These are phyloP conservation scores for Geotrichum phurueaensis DNA, from an alignment of 1,139 yeast species.

Conservation along the genomic window DNA sequence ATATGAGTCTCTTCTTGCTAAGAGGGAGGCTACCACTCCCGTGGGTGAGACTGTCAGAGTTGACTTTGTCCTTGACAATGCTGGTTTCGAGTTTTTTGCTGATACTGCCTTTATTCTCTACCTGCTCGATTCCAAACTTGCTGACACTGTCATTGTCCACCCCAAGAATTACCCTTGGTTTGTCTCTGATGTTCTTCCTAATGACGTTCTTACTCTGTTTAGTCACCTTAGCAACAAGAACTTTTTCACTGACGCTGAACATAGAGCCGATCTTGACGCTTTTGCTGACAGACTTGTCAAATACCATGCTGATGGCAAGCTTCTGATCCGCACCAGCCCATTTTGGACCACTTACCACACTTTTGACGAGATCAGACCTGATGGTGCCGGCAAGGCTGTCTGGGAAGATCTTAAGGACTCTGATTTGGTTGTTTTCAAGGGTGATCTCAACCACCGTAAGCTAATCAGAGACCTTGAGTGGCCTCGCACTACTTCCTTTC, in stretches of 20 bases:
- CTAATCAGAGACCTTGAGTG: conserved; percentile 85
- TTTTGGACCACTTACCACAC: conserved; percentile 80
- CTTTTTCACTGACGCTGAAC: conserved; percentile 39
- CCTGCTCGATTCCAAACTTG: conserved; percentile 63
- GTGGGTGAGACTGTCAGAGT: conserved; percentile 41
- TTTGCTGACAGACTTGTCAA: conserved; percentile 48
- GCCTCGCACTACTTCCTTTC: conserved; percentile 75
- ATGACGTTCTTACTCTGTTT: conserved; percentile 62
- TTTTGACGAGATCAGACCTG: conserved; percentile 61
- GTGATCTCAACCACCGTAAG: conserved; percentile 93
- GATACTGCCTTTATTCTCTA: conserved; percentile 74
- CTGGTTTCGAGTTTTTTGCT: conserved; percentile 91
- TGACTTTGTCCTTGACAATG: conserved; percentile 86
- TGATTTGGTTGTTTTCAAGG: conserved; percentile 76
- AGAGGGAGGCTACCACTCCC: conserved; percentile 23
- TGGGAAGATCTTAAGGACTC: conserved; percentile 52
- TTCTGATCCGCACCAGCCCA: conserved; percentile 55
- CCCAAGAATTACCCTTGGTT: conserved; percentile 94
- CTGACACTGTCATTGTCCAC: conserved; percentile 64
- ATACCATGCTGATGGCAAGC: conserved; percentile 46
- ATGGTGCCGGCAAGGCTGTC: conserved; percentile 53
- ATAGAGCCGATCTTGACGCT: conserved; percentile 30
- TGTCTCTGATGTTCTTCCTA: conserved; percentile 89
- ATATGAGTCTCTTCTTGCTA: conserved; percentile 45
- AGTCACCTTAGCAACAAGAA: conserved; percentile 49